These are phyloP conservation scores for Bryum argenteum DNA, from an alignment of 225 moss, liverwort and hornwort species.

Conservation along the genomic window DNA sequence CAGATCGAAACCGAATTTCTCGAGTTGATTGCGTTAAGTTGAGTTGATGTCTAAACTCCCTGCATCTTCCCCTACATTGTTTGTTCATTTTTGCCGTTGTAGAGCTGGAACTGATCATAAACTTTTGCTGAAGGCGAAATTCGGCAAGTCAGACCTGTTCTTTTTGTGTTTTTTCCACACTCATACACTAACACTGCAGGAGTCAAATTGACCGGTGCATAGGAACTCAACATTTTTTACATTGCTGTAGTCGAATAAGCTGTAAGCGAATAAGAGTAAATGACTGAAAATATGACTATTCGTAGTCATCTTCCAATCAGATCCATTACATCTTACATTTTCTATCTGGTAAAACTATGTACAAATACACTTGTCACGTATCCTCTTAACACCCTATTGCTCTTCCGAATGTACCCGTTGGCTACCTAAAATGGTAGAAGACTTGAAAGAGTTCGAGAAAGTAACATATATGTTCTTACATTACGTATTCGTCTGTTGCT, in stretches of 20 bases:
- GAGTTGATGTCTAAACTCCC: neutral
- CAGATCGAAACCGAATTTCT: conserved; percentile 63
- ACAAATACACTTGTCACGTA: no score
- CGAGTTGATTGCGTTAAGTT: conserved; percentile 57
- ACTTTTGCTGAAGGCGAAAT: conserved; percentile 21
- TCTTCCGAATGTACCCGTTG: no score
- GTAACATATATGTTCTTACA: neutral
- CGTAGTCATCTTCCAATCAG: no score
- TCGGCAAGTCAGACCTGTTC: conserved; percentile 57
- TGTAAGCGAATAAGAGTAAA: no score
- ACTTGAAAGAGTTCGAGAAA: conserved; percentile 3
- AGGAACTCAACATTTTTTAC: conserved; percentile 32
- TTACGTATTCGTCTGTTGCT: neutral
- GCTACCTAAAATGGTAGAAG: neutral
- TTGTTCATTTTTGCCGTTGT: neutral
- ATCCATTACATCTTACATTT: no score
- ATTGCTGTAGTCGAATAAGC: no score
- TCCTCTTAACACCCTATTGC: no score
- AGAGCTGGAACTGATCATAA: neutral
- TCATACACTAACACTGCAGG: conserved; percentile 43
- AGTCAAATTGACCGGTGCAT: conserved; percentile 32
- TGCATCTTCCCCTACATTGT: neutral
- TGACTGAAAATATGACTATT: no score
- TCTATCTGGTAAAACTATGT: no score
- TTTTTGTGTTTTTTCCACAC: conserved; percentile 49